Percentiles rank a stretch among this genome's conserved stretches.
Conservation (phyloP, 345 rosid species). For the Lepidium africanum region DNA sequence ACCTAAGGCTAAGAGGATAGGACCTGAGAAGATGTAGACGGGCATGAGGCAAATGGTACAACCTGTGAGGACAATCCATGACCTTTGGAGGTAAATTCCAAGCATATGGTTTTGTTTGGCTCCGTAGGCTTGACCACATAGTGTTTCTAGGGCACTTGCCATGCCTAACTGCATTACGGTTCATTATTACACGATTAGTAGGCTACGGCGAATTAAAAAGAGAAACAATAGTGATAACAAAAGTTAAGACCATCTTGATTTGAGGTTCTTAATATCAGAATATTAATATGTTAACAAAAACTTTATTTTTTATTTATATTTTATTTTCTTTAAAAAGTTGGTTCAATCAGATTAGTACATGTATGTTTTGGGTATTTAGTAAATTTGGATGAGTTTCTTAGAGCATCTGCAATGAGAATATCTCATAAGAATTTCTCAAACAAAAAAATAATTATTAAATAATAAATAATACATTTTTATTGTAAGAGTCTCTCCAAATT, state of each 20-base stretch:
- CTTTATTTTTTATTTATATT: no score
- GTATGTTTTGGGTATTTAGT: no score
- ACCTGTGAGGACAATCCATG: constrained; percentile 52
- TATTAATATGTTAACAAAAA: no score
- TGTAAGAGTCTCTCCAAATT: no score
- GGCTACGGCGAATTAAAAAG: background rate
- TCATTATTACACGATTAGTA: background rate
- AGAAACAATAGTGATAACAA: background rate
- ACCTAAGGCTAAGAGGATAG: constrained; percentile 46
- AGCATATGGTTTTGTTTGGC: constrained; percentile 75
- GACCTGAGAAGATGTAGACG: constrained; percentile 40
- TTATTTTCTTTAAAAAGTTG: no score
- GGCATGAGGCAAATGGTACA: constrained; percentile 45
- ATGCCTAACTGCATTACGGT: constrained; percentile 55
- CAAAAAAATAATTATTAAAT: no score
- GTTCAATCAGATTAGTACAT: no score
- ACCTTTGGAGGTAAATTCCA: constrained; percentile 75
- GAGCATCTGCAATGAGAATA: no score
- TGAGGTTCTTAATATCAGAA: no score
- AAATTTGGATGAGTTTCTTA: no score
- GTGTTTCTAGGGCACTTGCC: constrained; percentile 76
- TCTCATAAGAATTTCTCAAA: no score
- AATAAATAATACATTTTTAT: no score
- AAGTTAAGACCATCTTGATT: background rate
- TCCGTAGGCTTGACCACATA: constrained; percentile 81